Conservation (phyloP, 176 grass and related monocot genomes). For the Juncus inflexus region DNA sequence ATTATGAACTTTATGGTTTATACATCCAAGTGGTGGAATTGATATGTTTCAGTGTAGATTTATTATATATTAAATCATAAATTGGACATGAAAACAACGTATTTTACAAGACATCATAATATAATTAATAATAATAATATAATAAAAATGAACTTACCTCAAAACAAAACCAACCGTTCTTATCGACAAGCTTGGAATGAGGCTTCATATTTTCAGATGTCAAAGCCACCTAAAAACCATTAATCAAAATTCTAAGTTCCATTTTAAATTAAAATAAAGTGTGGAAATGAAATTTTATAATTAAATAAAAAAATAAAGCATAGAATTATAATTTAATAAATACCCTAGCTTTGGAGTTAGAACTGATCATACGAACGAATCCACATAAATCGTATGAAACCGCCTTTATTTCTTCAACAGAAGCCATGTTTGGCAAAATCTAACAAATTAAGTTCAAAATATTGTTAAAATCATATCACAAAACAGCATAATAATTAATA, state of each 20-base stretch:
- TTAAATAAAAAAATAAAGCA: no score
- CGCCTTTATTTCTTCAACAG: conserved; percentile 80
- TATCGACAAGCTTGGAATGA: conserved; percentile 57
- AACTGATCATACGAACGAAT: conserved; percentile 67
- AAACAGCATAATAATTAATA: no score
- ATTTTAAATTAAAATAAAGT: conserved; percentile 1
- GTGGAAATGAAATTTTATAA: conserved; percentile 4
- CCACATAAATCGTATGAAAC: conserved; percentile 85
- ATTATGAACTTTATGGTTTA: no score
- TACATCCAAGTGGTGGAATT: no score
- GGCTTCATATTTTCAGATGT: conserved; percentile 81
- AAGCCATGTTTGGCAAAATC: conserved; percentile 94
- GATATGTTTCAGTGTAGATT: no score
- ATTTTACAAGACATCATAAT: no score
- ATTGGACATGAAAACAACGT: no score
- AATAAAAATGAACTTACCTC: conserved; percentile 45
- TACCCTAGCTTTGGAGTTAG: conserved; percentile 89
- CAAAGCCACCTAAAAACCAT: conserved; percentile 56
- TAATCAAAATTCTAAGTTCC: conserved; percentile 15
- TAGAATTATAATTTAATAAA: conserved; percentile 9
- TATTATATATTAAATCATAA: no score
- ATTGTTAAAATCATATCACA: conserved; percentile 20
- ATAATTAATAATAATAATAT: background rate
- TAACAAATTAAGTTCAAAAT: conserved; percentile 25
- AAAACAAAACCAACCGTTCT: conserved; percentile 88